A percentile compares a stretch with the other conserved stretches of the same genome.
Conservation (phyloP, 2,329 filamentous ascomycete species). For the Nemania diffusa region DNA sequence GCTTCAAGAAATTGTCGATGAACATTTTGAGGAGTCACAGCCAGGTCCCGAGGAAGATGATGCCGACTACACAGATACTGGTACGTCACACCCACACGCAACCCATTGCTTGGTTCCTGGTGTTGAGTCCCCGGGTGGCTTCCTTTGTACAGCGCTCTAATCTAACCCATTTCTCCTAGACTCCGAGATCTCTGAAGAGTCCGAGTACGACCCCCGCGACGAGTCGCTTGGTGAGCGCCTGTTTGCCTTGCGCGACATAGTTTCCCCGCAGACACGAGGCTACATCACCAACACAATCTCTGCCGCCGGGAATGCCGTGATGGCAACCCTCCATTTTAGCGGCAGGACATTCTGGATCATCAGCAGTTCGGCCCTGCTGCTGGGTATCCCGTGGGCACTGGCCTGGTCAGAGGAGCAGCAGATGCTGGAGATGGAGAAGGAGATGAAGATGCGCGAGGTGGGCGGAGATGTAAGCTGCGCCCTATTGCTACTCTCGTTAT, state of each 20-base stretch:
- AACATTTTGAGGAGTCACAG: slow-evolving; percentile 84
- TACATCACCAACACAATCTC: slow-evolving; percentile 71
- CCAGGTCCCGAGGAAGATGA: slow-evolving; percentile 81
- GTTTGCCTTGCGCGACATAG: slow-evolving; percentile 78
- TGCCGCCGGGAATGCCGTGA: slow-evolving; percentile 66
- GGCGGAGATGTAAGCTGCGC: slow-evolving; percentile 71
- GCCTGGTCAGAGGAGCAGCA: slow-evolving; percentile 97
- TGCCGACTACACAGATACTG: slow-evolving; percentile 87
- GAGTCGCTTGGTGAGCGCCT: slow-evolving; percentile 75
- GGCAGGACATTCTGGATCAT: slow-evolving; percentile 93
- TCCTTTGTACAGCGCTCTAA: slow-evolving; percentile 12
- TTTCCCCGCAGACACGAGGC: slow-evolving; percentile 77
- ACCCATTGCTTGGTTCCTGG: neutral
- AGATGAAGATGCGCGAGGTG: slow-evolving; percentile 94
- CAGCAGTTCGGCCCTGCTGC: slow-evolving; percentile 85
- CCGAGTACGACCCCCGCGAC: slow-evolving; percentile 69
- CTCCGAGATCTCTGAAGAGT: slow-evolving; percentile 85
- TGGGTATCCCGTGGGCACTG: slow-evolving; percentile 93
- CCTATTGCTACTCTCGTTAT: neutral
- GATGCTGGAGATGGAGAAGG: slow-evolving; percentile 96
- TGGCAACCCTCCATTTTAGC: slow-evolving; percentile 72
- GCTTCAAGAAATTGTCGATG: slow-evolving; percentile 95
- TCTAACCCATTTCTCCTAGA: slow-evolving; percentile 58
- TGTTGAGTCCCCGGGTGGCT: neutral
- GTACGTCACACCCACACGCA: slow-evolving; percentile 70